Base-by-base conservation (phyloP, 352 stramenopile genomes). In the Globisporangium okanoganense region DNA sequence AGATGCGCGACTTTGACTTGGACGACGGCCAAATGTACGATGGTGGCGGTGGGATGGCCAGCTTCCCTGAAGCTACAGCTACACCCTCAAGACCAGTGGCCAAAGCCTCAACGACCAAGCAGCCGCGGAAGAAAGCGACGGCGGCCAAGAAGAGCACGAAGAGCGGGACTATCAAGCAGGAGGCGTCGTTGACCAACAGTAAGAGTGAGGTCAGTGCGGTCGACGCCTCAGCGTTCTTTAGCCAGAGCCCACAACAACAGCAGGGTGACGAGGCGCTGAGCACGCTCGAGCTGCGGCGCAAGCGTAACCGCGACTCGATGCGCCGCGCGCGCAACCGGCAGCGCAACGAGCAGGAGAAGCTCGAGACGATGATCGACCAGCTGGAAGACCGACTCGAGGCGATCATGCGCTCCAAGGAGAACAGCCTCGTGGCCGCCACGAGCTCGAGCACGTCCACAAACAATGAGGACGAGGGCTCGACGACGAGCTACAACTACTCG, bases 231-330 rank as follows among this genome's bases (percentile, higher is more conserved):
- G 3, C 27, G n/a, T 31, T 33, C n/a, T n/a, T n/a, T n/a, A n/a
- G n/a, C 18, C n/a, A 41, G n/a, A 31, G 9, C 14, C 22, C 31
- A 31, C 44, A 29, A 33, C 48, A 40, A 16, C 24, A 56, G 27
- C n/a, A n/a, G n/a, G 7, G 12, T 13, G 22, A 56, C 7, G 48
- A 59, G 58, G 20, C 14, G 38, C 27, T 60, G 61, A 65, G 47
- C 16, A 40, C 62, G 27, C 49, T 75, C 41, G 67, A 78, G 40
- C 20, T 70, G 7, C 67, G 72, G 0, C 69, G 70, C 22, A 65
- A 69, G 43, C 70, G 67, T 18, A 80, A 80, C 43, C 72, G 72
- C 16, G 70, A 80, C 45, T 75, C 69, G 45, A 82, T 82, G 74
- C 71, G 69, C 22, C 74, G 71, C 56, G 71, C 64, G 35, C 69